Base-by-base conservation (phyloP, 108 stramenopile genomes). In the Cyclostephanos tholiformis region DNA sequence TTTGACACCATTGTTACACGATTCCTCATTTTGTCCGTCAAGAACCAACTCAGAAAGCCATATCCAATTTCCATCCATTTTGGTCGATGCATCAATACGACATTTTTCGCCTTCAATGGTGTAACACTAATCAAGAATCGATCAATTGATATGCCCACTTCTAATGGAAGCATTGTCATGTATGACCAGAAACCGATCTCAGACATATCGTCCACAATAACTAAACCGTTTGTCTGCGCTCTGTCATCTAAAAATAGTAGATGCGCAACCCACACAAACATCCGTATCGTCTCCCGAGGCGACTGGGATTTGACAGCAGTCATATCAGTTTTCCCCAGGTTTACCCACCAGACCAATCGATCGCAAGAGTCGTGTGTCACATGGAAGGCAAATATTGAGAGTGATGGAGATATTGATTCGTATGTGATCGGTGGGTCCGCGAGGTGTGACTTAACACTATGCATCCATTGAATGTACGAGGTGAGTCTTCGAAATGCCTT, bases 401-500 rank as follows among this genome's bases (percentile, higher is more conserved):
- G 61, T 25, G 70, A 74, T 25, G 73, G 52, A 50, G 65, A 36
- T 19, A 90, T 69, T 26, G 85, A 86, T 35, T 65, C 69, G 13
- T 65, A 73, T 26, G 86, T 80, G 13, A 90, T 52, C 9, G 89
- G 85, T 20, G 80, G 76, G 41, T 78, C 71, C 35, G 53, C 19
- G 0, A 90, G 65, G 63, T 88, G 84, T 30, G 80, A 25, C 4
- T 61, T 57, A 35, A 83, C 85, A 36, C 84, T 77, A n/a, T 87
- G 67, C 87, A 90, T 90, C 87, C 87, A 88, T 16, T 80, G 75
- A 26, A 75, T 73, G 63, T 90, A 90, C 0, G 82, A 55, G 62
- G 83, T 79, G n/a, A 90, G 71, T 43, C 89, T 67, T 50, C 87
- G 85, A 64, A 85, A 82, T 9, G 89, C 89, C 69, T 87, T 87